Evolutionary conservation across 176 grass and related monocot genomes (phyloP), one percentile per base, ranked within the genome.

Genomic region (Cenchrus americanus): DNA sequence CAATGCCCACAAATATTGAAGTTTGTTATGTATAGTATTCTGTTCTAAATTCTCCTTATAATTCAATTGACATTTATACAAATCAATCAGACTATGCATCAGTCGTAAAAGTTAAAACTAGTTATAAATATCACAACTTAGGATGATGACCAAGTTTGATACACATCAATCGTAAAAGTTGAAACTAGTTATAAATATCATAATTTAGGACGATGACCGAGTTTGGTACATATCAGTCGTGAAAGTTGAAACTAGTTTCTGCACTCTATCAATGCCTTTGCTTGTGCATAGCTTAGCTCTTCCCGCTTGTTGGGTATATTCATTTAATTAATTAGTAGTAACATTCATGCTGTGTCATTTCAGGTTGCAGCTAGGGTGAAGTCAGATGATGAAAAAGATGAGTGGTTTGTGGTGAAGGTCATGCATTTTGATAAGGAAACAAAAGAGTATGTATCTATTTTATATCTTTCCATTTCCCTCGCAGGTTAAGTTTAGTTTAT

Each of bases 401-500:
- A 98, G 63, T 98, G 96, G 93, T 77, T 98, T 78, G 82, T 98
- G 66, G 91, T 95, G 52, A 98, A 98, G 91, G 96, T 98, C 48
- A 93, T 88, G 71, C 91, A 93, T 84, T 93, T 98, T 26, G 96
- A 98, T 62, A 98, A 95, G 83, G 96, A 98, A 78, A 80, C 93
- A 30, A 98, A 90, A 91, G 91, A 98, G 96, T 98, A 96, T 73
- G 96, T 60, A 79, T 71, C 75, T 32, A 59, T 40, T 78, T 75
- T 78, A 23, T 57, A 41, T n/a, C 44, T 14, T 62, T 69, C 43
- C 14, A 60, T 83, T 12, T 74, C 27, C 27, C 27, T 30, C 27
- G 27, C 27, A 30, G 27, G 27, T 30, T 30, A 2, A 30, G 27
- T 30, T 30, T 30, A 30, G 27, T 78, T 75, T 78, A 23, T 57